Conservation (phyloP, 2,329 filamentous ascomycete species). For the Sphaceloma murrayae region DNA sequence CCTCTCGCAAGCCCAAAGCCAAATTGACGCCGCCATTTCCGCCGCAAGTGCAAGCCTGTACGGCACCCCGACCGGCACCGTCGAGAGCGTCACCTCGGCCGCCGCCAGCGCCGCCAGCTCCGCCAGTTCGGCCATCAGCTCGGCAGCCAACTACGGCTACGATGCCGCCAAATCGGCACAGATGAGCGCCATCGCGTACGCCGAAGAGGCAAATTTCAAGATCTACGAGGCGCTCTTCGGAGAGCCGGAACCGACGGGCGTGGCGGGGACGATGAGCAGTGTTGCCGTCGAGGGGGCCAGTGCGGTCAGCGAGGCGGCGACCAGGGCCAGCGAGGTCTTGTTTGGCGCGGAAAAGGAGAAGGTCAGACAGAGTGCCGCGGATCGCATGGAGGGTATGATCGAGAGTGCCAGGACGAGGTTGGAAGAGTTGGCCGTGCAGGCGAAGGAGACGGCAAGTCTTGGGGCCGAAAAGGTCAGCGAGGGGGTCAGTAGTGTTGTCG, state of each 20-base stretch:
- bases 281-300: constrained; percentile 38
- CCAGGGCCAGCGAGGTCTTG: constrained; percentile 1
- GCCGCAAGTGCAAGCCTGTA: constrained; percentile 38
- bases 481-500: constrained; percentile 8
- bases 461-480: constrained; percentile 8
- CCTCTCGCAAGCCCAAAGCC: constrained; percentile 46
- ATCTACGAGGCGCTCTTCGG: constrained; percentile 32
- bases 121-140: constrained; percentile 33
- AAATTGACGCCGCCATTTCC: constrained; percentile 37
- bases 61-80: constrained; percentile 35
- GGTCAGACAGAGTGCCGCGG: constrained; percentile 2
- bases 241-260: constrained; percentile 35
- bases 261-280: constrained; percentile 33
- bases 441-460: background rate
- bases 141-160: constrained; percentile 39
- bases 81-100: constrained; percentile 37
- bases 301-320: constrained; percentile 35
- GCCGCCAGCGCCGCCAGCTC: constrained; percentile 35
- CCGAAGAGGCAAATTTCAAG: constrained; percentile 34
- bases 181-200: constrained; percentile 41
- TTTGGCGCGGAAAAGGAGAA: constrained; percentile 10
- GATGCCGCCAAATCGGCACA: constrained; percentile 46
- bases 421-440: constrained; percentile 4
- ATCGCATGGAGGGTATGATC: constrained; percentile 9
- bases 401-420: constrained; percentile 9